A percentile compares a stretch with the other conserved stretches of the same genome.
These are phyloP conservation scores for Lodderomyces beijingensis DNA, from an alignment of 1,139 yeast species.

Conservation along the genomic window DNA sequence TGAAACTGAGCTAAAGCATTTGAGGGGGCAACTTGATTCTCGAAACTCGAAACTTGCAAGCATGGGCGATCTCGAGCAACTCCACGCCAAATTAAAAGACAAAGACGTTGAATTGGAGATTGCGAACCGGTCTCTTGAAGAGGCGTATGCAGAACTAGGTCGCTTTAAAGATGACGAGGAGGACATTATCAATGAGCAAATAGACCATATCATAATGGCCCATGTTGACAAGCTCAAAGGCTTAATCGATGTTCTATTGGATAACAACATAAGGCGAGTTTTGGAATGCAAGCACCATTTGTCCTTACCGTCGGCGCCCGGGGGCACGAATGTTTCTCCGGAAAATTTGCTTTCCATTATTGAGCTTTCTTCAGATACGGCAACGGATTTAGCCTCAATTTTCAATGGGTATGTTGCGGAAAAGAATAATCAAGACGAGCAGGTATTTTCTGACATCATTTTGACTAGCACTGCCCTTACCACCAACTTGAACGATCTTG, in stretches of 20 bases:
- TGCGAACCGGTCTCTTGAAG: conserved; percentile 74
- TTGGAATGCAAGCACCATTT: conserved; percentile 73
- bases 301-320: conserved; percentile 71
- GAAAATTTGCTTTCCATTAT: conserved; percentile 64
- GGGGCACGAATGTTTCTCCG: conserved; percentile 75
- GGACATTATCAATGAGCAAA: conserved; percentile 53
- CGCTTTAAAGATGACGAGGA: conserved; percentile 53
- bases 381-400: conserved; percentile 77
- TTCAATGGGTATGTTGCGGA: conserved; percentile 78
- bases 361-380: conserved; percentile 67
- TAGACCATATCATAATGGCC: conserved; percentile 49
- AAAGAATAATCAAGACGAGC: conserved; percentile 68
- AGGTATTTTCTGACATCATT: conserved; percentile 53
- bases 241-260: conserved; percentile 70
- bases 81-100: conserved; percentile 52
- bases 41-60: conserved; percentile 20
- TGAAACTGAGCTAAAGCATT: conserved; percentile 47
- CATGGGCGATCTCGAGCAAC: conserved; percentile 21
- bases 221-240: conserved; percentile 50
- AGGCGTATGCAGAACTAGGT: conserved; percentile 59
- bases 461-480: conserved; percentile 66
- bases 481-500: conserved; percentile 58
- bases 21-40: conserved; percentile 33
- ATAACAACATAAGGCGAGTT: conserved; percentile 64
- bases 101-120: conserved; percentile 80